Conservation (phyloP, 2,329 filamentous ascomycete genomes). For the Emergomyces pasteurianus region DNA sequence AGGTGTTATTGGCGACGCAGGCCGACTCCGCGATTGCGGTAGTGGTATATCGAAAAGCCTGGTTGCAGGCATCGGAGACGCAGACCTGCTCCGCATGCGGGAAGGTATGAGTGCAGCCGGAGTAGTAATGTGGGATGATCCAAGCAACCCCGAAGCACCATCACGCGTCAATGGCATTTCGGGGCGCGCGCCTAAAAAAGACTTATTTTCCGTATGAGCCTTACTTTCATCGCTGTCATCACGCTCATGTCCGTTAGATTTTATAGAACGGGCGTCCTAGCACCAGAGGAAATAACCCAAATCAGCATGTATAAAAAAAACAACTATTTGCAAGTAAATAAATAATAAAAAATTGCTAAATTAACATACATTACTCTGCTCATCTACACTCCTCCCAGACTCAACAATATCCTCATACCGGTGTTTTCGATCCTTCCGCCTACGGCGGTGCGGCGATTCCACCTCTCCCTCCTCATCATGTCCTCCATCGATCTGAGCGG, state of each 20-base stretch:
- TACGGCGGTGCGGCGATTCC: conserved; percentile 11
- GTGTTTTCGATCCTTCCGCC: conserved; percentile 18
- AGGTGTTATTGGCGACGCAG: conserved; percentile 19
- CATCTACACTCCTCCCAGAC: conserved; percentile 16
- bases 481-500: neutral
- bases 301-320: neutral
- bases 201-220: conserved; percentile 27
- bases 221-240: conserved; percentile 16
- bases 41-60: conserved; percentile 18
- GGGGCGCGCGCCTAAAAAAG: conserved; percentile 56
- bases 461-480: conserved; percentile 14
- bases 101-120: conserved; percentile 1
- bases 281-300: conserved; percentile 12
- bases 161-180: conserved; percentile 40
- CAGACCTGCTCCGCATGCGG: conserved; percentile 22
- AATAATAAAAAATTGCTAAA: neutral
- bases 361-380: neutral
- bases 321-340: neutral
- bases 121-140: neutral
- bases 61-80: conserved; percentile 20
- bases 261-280: conserved; percentile 14
- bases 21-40: conserved; percentile 23
- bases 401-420: conserved; percentile 27
- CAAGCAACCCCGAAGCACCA: conserved; percentile 35
- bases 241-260: conserved; percentile 2